Evolutionary conservation across 441 rosid genomes (phyloP).

Genomic region (Adansonia grandidieri): DNA sequence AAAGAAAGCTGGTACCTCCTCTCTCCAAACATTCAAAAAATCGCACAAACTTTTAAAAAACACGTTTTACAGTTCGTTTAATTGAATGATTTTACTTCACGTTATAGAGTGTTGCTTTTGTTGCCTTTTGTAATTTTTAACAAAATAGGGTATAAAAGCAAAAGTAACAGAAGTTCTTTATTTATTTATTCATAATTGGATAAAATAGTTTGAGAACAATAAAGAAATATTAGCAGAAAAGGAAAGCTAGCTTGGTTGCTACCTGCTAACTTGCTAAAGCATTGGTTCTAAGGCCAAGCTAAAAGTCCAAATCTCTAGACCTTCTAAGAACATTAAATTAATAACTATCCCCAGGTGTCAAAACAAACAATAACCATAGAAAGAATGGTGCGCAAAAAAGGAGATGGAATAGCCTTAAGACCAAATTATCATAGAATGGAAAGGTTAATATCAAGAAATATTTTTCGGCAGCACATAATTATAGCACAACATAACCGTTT

Average conservation of each 20-base stretch:
- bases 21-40: background rate
- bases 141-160: constrained; percentile 2
- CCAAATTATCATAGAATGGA: background rate
- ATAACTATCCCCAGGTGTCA: background rate
- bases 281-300: constrained; percentile 16
- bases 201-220: background rate
- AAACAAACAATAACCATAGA: constrained; percentile 14
- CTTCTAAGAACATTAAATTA: background rate
- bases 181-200: background rate
- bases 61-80: background rate
- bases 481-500: background rate
- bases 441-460: background rate
- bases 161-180: background rate
- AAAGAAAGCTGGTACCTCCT: background rate
- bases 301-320: background rate
- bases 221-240: background rate
- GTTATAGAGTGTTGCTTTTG: background rate
- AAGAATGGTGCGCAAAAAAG: background rate
- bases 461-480: background rate
- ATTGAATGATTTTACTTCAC: constrained; percentile 1
- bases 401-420: background rate
- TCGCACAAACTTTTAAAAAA: background rate
- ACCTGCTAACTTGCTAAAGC: background rate
- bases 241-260: too few relatives aligned
- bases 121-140: background rate